phyloP scores from a whole-genome alignment of 164 flowering plant genomes.

The Nymphaea thermarum region DNA sequence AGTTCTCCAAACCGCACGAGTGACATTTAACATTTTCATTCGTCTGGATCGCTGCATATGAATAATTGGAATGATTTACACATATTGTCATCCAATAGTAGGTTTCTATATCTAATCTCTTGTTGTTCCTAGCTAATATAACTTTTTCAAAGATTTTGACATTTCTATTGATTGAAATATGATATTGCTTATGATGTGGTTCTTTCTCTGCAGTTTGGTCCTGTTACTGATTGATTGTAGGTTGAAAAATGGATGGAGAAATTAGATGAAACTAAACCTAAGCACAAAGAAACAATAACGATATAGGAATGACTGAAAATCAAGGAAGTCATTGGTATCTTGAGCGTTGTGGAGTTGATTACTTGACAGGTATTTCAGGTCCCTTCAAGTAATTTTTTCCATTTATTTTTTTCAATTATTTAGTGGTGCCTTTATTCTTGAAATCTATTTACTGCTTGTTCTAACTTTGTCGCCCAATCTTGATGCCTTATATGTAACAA shows the following conservation, averaged over 20 bases:
- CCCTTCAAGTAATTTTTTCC: too few relatives aligned
- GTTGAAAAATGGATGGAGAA: slow-evolving; percentile 97
- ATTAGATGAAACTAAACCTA: slow-evolving; percentile 80
- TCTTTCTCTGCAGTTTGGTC: neutral
- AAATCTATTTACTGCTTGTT: too few relatives aligned
- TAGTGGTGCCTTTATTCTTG: too few relatives aligned
- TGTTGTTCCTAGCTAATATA: neutral
- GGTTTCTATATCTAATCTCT: slow-evolving; percentile 6
- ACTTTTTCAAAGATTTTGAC: neutral
- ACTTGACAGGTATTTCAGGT: too few relatives aligned
- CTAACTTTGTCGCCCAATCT: too few relatives aligned
- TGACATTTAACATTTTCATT: slow-evolving; percentile 99
- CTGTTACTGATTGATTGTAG: slow-evolving; percentile 17
- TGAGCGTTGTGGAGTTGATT: too few relatives aligned
- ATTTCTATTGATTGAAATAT: too few relatives aligned
- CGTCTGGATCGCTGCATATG: slow-evolving; percentile 98
- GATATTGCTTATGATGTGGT: too few relatives aligned
- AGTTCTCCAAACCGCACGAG: slow-evolving; percentile 75
- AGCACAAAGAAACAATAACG: slow-evolving; percentile 44
- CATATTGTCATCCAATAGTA: slow-evolving; percentile 93
- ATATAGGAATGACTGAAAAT: too few relatives aligned
- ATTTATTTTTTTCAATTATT: too few relatives aligned
- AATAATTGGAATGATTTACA: slow-evolving; percentile 97
- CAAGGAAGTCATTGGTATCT: too few relatives aligned
- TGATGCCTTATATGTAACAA: too few relatives aligned